These are phyloP conservation scores for Tylopilus intermedius DNA, from an alignment of 768 basidiomycete genomes.

Conservation along the genomic window DNA sequence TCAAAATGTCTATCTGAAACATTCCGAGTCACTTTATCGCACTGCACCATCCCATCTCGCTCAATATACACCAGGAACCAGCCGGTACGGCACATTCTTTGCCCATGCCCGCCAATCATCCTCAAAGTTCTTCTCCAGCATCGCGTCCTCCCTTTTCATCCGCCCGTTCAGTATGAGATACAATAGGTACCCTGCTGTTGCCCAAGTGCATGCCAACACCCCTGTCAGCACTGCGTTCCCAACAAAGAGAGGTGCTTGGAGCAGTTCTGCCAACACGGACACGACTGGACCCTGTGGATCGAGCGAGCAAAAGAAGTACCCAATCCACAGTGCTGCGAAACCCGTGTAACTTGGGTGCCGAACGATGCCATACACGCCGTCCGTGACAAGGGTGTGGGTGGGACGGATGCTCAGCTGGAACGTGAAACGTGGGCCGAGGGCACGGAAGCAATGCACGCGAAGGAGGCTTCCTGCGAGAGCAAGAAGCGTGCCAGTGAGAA, in stretches of 20 bases:
- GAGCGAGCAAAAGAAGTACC: conserved; percentile 5
- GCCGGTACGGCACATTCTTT: conserved; percentile 16
- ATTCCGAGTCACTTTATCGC: too few relatives aligned
- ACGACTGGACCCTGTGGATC: conserved; percentile 5
- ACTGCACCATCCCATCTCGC: too few relatives aligned
- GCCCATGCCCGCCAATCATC: conserved; percentile 24
- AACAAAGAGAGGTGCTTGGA: not conserved
- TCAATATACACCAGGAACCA: conserved; percentile 20
- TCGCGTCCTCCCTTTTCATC: conserved; percentile 24
- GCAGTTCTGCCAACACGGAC: not conserved
- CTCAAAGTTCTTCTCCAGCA: conserved; percentile 22
- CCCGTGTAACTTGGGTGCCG: conserved; percentile 31
- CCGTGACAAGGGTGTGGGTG: conserved; percentile 21
- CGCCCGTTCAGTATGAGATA: not conserved
- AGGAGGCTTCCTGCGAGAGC: conserved; percentile 8
- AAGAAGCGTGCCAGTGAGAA: conserved; percentile 7
- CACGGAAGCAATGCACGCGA: conserved; percentile 13
- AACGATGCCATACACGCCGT: conserved; percentile 22
- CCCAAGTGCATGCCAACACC: not conserved
- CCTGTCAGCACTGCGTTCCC: not conserved
- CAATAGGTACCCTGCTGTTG: not conserved
- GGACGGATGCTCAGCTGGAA: conserved; percentile 21
- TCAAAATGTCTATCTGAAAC: too few relatives aligned
- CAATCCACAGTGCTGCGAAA: not conserved
- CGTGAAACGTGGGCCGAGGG: conserved; percentile 23